Percentiles rank a stretch among this genome's conserved stretches.
These are phyloP conservation scores for Pseudocercospora macadamiae DNA, from an alignment of 2,329 filamentous ascomycete species.

Conservation along the genomic window DNA sequence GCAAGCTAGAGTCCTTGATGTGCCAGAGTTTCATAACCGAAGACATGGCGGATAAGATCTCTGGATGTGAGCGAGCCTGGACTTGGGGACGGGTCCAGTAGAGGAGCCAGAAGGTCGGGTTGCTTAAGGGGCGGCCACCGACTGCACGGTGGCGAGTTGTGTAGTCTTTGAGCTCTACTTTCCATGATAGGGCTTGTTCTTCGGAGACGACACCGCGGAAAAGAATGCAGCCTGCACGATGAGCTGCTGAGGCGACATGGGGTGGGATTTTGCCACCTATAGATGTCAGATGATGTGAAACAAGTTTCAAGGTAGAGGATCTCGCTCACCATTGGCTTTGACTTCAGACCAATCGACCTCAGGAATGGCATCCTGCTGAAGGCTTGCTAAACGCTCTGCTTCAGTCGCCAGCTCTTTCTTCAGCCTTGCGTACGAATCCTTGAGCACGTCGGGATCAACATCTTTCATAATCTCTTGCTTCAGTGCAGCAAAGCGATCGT, in stretches of 20 bases:
- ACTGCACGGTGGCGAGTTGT: conserved; percentile 9
- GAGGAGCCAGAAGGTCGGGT: conserved; percentile 15
- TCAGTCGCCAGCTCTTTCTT: conserved; percentile 9
- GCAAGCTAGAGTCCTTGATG: conserved; percentile 4
- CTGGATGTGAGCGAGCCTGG: conserved; percentile 12
- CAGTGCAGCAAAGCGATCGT: conserved; percentile 11
- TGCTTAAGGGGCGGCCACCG: conserved; percentile 7
- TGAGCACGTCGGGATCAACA: conserved; percentile 4
- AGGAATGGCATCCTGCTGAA: conserved; percentile 11
- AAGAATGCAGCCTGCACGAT: conserved; percentile 8
- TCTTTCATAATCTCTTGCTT: conserved; percentile 18
- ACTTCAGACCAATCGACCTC: conserved; percentile 11
- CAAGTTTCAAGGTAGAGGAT: not conserved
- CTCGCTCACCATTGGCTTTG: conserved; percentile 5
- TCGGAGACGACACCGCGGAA: conserved; percentile 13
- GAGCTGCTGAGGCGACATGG: conserved; percentile 1
- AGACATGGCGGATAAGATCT: conserved; percentile 15
- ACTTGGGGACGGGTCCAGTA: conserved; percentile 20
- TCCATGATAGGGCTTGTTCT: conserved; percentile 12
- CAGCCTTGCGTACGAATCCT: conserved; percentile 9
- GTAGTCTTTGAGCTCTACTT: conserved; percentile 13
- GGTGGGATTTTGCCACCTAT: conserved; percentile 8
- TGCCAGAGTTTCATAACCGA: conserved; percentile 18
- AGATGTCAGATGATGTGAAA: not conserved
- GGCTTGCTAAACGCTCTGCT: conserved; percentile 6